A percentile compares a stretch with the other conserved stretches of the same genome.
These are phyloP conservation scores for Poa annua DNA, from an alignment of 176 grass and related monocot species.

Conservation along the genomic window DNA sequence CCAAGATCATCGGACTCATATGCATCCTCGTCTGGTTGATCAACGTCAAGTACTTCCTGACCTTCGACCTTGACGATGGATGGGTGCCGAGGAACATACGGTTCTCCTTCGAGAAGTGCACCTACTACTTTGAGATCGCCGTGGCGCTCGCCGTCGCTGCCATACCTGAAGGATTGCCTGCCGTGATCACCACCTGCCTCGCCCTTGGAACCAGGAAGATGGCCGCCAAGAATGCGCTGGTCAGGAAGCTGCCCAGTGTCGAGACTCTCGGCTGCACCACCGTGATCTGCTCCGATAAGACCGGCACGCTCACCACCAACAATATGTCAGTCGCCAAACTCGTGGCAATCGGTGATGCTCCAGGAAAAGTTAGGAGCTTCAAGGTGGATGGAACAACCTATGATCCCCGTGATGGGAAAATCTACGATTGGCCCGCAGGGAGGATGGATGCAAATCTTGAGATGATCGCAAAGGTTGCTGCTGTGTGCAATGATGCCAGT, in stretches of 20 bases:
- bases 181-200: conserved; percentile 93
- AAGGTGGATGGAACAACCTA: conserved; percentile 91
- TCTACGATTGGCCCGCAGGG: conserved; percentile 62
- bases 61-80: conserved; percentile 56
- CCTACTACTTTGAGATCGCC: conserved; percentile 98
- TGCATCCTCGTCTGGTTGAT: conserved; percentile 90
- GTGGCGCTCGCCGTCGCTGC: conserved; percentile 90
- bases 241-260: conserved; percentile 89
- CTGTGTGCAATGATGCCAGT: conserved; percentile 84
- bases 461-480: conserved; percentile 84
- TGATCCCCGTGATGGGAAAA: conserved; percentile 75
- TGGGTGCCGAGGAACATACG: conserved; percentile 70
- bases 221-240: conserved; percentile 93
- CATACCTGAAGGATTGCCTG: conserved; percentile 84
- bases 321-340: conserved; percentile 86
- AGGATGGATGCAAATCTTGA: conserved; percentile 78
- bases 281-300: conserved; percentile 96
- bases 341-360: conserved; percentile 54
- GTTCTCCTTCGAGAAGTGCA: conserved; percentile 95
- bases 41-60: conserved; percentile 93
- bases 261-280: conserved; percentile 97
- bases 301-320: conserved; percentile 89
- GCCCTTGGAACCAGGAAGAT: conserved; percentile 94
- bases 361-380: conserved; percentile 55
- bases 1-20: conserved; percentile 83